These are phyloP conservation scores for Talaromyces ruber DNA, from an alignment of 495 filamentous ascomycete species.

Conservation along the genomic window DNA sequence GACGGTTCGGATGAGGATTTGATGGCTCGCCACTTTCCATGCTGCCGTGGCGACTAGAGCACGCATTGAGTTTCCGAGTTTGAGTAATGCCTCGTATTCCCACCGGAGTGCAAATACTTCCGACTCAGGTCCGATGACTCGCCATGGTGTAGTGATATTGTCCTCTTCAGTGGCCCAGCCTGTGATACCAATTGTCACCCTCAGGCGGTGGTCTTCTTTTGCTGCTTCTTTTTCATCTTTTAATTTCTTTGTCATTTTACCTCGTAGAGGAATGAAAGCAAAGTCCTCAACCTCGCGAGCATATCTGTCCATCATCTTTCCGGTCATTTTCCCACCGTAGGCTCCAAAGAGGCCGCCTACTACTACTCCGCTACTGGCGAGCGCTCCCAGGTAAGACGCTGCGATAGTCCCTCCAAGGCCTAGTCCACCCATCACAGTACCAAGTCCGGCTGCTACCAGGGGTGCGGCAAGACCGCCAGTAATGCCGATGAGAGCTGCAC, in stretches of 20 bases:
- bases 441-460: slow-evolving; percentile 72
- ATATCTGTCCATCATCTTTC: slow-evolving; percentile 81
- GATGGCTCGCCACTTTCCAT: slow-evolving; percentile 66
- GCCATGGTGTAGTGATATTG: slow-evolving; percentile 69
- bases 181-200: slow-evolving; percentile 73
- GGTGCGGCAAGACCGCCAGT: slow-evolving; percentile 78
- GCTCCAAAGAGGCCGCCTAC: slow-evolving; percentile 85
- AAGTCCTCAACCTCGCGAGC: slow-evolving; percentile 84
- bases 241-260: slow-evolving; percentile 26
- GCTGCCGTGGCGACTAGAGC: slow-evolving; percentile 66
- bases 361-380: slow-evolving; percentile 67
- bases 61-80: slow-evolving; percentile 67
- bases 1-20: slow-evolving; percentile 70
- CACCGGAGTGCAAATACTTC: slow-evolving; percentile 82
- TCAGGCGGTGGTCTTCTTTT: slow-evolving; percentile 54
- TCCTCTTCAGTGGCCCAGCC: slow-evolving; percentile 71
- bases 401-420: slow-evolving; percentile 73
- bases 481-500: slow-evolving; percentile 69
- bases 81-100: slow-evolving; percentile 70
- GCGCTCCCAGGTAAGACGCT: slow-evolving; percentile 66
- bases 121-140: slow-evolving; percentile 53
- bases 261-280: slow-evolving; percentile 68
- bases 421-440: slow-evolving; percentile 70
- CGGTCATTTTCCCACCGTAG: slow-evolving; percentile 77
- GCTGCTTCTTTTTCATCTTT: slow-evolving; percentile 36